Evolutionary conservation across 2,329 filamentous ascomycete genomes (phyloP).

Genomic region (Alternaria viburni): DNA sequence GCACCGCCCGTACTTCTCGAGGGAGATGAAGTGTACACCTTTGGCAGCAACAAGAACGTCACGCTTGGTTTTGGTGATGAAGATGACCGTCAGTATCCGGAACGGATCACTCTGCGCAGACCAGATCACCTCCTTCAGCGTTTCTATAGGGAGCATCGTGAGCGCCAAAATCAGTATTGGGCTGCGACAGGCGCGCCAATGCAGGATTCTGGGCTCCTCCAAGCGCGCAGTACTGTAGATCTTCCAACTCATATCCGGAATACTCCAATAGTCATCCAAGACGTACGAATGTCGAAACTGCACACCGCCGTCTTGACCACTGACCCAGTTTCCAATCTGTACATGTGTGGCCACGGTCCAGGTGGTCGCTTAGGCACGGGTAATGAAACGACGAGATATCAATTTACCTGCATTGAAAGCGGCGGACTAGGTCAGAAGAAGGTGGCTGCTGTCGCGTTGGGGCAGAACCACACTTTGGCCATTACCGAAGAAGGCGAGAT

Average conservation of each 20-base stretch:
- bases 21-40: conserved; percentile 89
- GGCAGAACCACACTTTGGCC: conserved; percentile 89
- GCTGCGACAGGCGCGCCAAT: conserved; percentile 42
- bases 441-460: conserved; percentile 78
- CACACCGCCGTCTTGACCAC: conserved; percentile 88
- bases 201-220: conserved; percentile 28
- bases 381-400: conserved; percentile 87
- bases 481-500: conserved; percentile 86
- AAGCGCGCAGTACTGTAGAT: conserved; percentile 55
- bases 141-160: conserved; percentile 73
- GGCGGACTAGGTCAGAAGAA: conserved; percentile 75
- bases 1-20: conserved; percentile 50
- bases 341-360: conserved; percentile 89
- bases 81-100: conserved; percentile 91
- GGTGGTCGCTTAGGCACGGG: conserved; percentile 89
- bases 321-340: conserved; percentile 88
- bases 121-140: conserved; percentile 77
- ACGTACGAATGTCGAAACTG: conserved; percentile 87
- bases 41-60: conserved; percentile 95
- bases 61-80: conserved; percentile 94
- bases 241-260: conserved; percentile 77
- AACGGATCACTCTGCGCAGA: conserved; percentile 77
- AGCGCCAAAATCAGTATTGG: conserved; percentile 51
- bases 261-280: conserved; percentile 75
- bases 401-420: conserved; percentile 80